These are phyloP conservation scores for Leishmania mexicana DNA, from an alignment of 208 protist species.

Conservation along the genomic window DNA sequence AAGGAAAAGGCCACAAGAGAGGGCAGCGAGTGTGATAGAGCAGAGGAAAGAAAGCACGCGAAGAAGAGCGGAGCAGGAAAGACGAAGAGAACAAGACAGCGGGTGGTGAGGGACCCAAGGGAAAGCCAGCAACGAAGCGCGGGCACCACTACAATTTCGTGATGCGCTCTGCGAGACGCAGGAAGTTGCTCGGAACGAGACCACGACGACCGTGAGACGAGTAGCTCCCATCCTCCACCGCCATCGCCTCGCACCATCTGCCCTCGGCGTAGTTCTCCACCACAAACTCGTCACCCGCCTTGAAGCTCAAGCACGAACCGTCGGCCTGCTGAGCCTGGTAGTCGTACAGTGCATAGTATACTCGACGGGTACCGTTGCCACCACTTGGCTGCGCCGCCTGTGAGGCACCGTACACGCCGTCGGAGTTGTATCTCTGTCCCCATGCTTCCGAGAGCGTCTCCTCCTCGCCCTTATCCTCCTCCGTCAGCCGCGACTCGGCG, in stretches of 20 bases:
- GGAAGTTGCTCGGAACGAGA: conserved; percentile 79
- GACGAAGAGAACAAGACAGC: background rate
- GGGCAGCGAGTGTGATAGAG: background rate
- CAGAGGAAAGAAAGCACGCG: background rate
- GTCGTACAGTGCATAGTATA: conserved; percentile 78
- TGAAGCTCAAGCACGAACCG: conserved; percentile 67
- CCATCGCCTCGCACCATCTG: conserved; percentile 69
- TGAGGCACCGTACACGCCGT: conserved; percentile 14
- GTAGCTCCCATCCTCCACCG: conserved; percentile 29
- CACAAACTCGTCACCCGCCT: conserved; percentile 81
- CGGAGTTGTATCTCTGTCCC: conserved; percentile 9
- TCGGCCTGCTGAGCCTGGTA: conserved; percentile 44
- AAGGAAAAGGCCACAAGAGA: background rate
- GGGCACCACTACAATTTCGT: conserved; percentile 37
- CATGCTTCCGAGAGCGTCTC: conserved; percentile 27
- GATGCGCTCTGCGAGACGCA: conserved; percentile 55
- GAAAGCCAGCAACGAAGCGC: background rate
- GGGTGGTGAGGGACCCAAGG: background rate
- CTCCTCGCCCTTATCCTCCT: conserved; percentile 17
- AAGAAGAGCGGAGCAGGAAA: background rate
- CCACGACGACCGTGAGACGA: conserved; percentile 29
- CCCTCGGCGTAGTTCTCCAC: conserved; percentile 73
- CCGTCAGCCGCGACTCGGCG: conserved; percentile 64
- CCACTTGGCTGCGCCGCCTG: conserved; percentile 12
- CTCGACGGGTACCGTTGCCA: conserved; percentile 22